Conservation (phyloP, 2,329 filamentous ascomycete species). For the Xylaria sp. region DNA sequence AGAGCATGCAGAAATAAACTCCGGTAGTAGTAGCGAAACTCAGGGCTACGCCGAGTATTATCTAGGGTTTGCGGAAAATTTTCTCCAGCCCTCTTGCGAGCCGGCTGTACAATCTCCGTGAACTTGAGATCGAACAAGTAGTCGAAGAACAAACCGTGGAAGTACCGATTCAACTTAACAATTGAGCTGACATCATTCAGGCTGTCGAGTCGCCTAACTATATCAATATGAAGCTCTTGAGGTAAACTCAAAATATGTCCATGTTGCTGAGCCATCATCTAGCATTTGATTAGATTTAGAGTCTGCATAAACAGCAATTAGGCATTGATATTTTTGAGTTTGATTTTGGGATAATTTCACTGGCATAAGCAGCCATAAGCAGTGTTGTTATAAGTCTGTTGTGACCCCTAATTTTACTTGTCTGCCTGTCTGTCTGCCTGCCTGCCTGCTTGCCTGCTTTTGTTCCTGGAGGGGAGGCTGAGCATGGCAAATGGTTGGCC, state of each 20-base stretch:
- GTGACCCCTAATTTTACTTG: background rate
- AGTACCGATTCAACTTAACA: background rate
- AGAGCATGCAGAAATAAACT: background rate
- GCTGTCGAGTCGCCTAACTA: background rate
- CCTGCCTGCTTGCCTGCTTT: background rate
- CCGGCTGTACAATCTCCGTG: background rate
- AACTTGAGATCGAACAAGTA: background rate
- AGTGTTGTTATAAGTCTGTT: background rate
- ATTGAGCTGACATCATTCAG: background rate
- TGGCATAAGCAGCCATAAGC: too few relatives aligned
- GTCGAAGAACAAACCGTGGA: background rate
- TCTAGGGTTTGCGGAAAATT: background rate
- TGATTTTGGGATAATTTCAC: background rate
- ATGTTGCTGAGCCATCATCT: background rate
- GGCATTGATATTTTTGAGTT: background rate
- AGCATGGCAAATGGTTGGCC: background rate
- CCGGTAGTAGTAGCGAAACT: background rate
- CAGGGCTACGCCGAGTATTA: background rate
- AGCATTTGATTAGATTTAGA: background rate
- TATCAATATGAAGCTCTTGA: background rate
- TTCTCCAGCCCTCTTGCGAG: background rate
- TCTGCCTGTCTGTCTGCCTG: background rate
- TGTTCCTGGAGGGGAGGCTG: background rate
- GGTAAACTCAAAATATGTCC: background rate
- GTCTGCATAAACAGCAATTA: background rate